Evolutionary conservation across 306 rosid genomes (phyloP).

Genomic region (Prunus mume): DNA sequence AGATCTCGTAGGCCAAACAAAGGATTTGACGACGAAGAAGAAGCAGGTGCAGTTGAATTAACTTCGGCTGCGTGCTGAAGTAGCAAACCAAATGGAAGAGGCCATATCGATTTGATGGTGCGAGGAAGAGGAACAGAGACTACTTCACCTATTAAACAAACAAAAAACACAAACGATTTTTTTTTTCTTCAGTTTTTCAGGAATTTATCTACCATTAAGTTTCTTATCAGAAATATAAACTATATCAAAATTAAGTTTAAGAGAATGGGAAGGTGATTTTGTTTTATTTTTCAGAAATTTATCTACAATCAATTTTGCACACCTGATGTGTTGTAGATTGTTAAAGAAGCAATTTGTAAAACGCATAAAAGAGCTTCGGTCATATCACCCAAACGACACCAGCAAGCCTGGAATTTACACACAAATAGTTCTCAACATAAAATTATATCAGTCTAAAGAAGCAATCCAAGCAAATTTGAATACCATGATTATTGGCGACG

Average conservation of each 20-base stretch:
- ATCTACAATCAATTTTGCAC: conserved; percentile 10
- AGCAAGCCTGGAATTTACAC: conserved; percentile 60
- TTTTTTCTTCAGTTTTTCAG: neutral
- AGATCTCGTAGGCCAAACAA: conserved; percentile 48
- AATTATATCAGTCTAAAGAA: neutral
- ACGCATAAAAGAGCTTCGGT: conserved; percentile 83
- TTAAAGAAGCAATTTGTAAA: conserved; percentile 69
- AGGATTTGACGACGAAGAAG: conserved; percentile 65
- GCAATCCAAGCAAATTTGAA: neutral
- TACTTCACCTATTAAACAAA: conserved; percentile 61
- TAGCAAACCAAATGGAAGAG: conserved; percentile 89
- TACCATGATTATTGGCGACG: conserved; percentile 68
- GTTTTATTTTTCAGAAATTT: neutral
- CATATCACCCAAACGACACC: conserved; percentile 77
- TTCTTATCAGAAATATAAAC: too few species aligned
- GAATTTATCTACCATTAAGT: too few species aligned
- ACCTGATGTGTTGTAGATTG: conserved; percentile 85
- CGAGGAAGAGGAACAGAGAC: conserved; percentile 61
- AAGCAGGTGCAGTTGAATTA: conserved; percentile 40
- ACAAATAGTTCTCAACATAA: conserved; percentile 11
- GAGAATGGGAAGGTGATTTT: neutral
- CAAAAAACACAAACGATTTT: neutral
- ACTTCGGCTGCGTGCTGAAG: conserved; percentile 73
- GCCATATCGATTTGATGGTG: conserved; percentile 71
- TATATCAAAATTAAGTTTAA: too few species aligned